phyloP scores from a whole-genome alignment of 306 rosid species.

The Clitoria ternatea region DNA sequence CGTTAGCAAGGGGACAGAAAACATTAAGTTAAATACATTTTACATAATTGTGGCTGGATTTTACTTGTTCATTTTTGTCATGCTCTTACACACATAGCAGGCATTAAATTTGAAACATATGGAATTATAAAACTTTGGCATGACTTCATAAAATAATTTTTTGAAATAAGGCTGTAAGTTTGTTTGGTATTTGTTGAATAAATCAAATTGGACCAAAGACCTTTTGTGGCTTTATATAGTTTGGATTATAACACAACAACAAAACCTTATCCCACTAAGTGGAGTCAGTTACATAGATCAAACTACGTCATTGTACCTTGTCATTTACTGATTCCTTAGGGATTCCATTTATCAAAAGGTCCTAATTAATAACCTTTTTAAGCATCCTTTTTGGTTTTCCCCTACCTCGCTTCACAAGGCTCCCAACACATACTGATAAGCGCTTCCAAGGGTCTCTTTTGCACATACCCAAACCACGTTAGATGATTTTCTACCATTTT shows the following conservation, averaged over 20 bases:
- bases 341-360: no score
- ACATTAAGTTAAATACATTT: not conserved
- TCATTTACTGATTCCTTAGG: no score
- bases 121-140: not conserved
- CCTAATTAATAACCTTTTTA: no score
- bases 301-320: no score
- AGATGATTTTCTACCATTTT: no score
- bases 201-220: not conserved
- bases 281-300: no score
- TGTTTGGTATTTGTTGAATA: not conserved
- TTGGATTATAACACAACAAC: not conserved
- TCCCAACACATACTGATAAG: no score
- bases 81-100: not conserved
- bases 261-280: no score
- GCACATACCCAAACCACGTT: no score
- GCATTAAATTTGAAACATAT: not conserved
- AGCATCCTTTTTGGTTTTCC: no score
- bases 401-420: no score
- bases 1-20: not conserved
- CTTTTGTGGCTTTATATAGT: not conserved
- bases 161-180: not conserved
- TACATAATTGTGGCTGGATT: not conserved
- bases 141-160: not conserved
- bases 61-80: not conserved
- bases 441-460: no score